Base-by-base conservation (phyloP, 805 yeast genomes). In the Saccharomycopsis sp. region DNA sequence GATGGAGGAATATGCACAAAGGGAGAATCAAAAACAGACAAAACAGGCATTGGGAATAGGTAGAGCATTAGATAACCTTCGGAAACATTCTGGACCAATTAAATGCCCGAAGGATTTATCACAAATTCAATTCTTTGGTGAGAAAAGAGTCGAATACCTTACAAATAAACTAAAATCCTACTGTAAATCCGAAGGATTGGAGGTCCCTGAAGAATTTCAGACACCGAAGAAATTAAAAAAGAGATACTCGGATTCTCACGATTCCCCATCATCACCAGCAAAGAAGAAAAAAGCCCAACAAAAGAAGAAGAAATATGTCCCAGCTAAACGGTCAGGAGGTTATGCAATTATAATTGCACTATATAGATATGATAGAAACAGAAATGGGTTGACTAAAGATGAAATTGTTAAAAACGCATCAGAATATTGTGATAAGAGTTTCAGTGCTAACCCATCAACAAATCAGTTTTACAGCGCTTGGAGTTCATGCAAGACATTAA, bases 311-410 rank as follows among this genome's bases (percentile, higher is more conserved):
- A 67, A 62, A 29, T 87, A 84, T 59, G 70, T 87, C 0, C 97
- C 97, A 0, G 70, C 68, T 39, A 76, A 77, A 49, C 64, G 89
- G 28, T 77, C 93, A 0, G 96, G 96, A 1, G 94, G 85, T 0
- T 89, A 85, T 64, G 95, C 93, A 0, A 82, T 88, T 6, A 54
- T 88, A 16, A 50, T 86, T 16, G 79, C 80, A 0, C 61, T 88
- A 2, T 63, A 68, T 40, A 66, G 74, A 37, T 45, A 56, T 22
- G 87, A 80, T 54, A 59, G 62, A 3, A 54, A 60, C 1, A 60
- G 69, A 17, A 56, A 59, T n/a, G 95, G 96, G 0, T 55, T 85
- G 54, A 69, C 79, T 3, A 82, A 77, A 55, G 75, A 74, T 8
- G 81, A 76, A 31, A 71, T 88, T 4, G 64, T 74, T 2, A 55